A percentile compares a stretch with the other conserved stretches of the same genome.
Evolutionary conservation across 352 stramenopile species (phyloP).

Genomic region (Thraustochytrium striatum): DNA sequence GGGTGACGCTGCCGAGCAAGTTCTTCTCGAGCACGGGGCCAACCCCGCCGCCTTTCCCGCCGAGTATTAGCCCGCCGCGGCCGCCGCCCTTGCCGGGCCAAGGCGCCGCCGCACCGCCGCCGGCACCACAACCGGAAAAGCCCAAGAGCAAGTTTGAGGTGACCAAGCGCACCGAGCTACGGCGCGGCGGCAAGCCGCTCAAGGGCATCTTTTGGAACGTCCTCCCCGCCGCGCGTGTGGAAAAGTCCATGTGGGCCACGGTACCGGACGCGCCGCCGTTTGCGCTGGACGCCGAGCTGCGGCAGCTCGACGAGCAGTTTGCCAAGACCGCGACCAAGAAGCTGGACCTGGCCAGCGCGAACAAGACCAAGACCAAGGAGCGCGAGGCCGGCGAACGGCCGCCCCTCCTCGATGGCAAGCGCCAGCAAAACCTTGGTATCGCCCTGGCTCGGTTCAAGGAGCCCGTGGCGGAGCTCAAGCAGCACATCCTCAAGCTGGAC

Average conservation of each 20-base stretch:
- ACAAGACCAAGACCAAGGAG: slow-evolving; percentile 1
- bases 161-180: slow-evolving; percentile 21
- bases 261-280: slow-evolving; percentile 26
- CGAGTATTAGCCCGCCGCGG: neutral
- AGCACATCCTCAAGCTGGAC: slow-evolving; percentile 73
- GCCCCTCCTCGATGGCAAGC: slow-evolving; percentile 73
- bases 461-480: slow-evolving; percentile 71
- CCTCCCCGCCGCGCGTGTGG: slow-evolving; percentile 10
- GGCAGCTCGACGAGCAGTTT: slow-evolving; percentile 18
- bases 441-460: slow-evolving; percentile 76
- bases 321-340: slow-evolving; percentile 19
- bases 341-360: neutral
- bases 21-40: slow-evolving; percentile 22
- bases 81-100: neutral
- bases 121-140: slow-evolving; percentile 19
- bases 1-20: neutral
- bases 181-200: neutral
- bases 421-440: slow-evolving; percentile 78
- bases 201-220: slow-evolving; percentile 45
- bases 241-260: slow-evolving; percentile 44
- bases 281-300: neutral
- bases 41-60: neutral
- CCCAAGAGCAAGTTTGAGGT: slow-evolving; percentile 46
- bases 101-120: neutral
- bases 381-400: neutral